Evolutionary conservation across 202 grass and related monocot genomes (phyloP).

Genomic region (Schoenoplectus tabernaemontani): DNA sequence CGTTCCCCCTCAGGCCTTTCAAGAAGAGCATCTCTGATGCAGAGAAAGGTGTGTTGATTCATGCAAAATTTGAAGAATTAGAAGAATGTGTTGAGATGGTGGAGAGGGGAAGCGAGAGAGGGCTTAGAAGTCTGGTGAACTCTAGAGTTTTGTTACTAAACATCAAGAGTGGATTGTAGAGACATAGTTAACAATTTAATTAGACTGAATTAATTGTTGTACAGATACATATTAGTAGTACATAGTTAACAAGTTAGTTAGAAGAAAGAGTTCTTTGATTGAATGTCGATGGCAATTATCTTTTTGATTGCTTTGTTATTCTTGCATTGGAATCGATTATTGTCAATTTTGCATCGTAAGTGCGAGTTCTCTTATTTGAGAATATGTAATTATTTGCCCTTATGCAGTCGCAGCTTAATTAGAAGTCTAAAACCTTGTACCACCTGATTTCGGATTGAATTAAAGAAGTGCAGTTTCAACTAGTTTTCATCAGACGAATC

Average conservation of each 20-base stretch:
- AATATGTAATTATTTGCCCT: no score
- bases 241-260: background rate
- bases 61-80: constrained; percentile 29
- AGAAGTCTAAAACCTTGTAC: no score
- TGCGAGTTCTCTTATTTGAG: no score
- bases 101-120: constrained; percentile 42
- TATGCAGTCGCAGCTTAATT: no score
- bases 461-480: no score
- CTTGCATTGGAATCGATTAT: no score
- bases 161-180: constrained; percentile 25
- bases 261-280: background rate
- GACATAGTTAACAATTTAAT: background rate
- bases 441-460: no score
- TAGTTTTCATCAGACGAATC: no score
- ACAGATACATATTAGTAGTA: no score
- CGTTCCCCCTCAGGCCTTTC: background rate
- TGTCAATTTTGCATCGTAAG: no score
- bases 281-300: no score
- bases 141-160: constrained; percentile 52
- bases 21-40: constrained; percentile 11
- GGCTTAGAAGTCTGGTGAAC: constrained; percentile 40
- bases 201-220: background rate
- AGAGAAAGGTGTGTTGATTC: constrained; percentile 22
- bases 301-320: no score
- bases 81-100: constrained; percentile 29